These are phyloP conservation scores for Silene uniflora DNA, from an alignment of 148 eudicot species.

Conservation along the genomic window DNA sequence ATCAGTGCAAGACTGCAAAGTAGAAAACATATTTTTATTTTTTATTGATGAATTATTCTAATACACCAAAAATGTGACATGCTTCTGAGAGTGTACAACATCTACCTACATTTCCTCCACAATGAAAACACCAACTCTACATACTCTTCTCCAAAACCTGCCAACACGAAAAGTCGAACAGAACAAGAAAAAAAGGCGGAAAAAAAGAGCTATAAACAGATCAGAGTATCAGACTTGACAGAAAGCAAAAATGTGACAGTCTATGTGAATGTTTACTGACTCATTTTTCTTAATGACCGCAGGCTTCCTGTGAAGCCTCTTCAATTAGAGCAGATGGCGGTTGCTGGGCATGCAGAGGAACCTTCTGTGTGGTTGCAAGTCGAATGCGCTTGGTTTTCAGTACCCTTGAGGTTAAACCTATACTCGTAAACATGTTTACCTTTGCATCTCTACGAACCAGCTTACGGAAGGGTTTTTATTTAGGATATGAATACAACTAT, in stretches of 20 bases:
- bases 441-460: too few relatives aligned
- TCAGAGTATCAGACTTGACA: too few relatives aligned
- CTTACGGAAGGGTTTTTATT: too few relatives aligned
- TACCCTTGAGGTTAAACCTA: constrained; percentile 72
- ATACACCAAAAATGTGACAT: constrained; percentile 12
- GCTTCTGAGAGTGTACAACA: constrained; percentile 11
- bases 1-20: too few relatives aligned
- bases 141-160: constrained; percentile 7
- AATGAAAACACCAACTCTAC: neutral
- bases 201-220: too few relatives aligned
- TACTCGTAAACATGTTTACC: neutral
- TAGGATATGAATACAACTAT: too few relatives aligned
- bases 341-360: constrained; percentile 73
- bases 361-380: constrained; percentile 89
- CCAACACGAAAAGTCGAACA: neutral
- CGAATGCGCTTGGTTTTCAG: constrained; percentile 92
- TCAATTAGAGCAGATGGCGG: constrained; percentile 95
- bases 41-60: constrained; percentile 8
- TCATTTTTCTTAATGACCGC: constrained; percentile 3
- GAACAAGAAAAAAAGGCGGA: too few relatives aligned
- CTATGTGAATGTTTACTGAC: neutral
- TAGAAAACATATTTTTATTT: constrained; percentile 1
- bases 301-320: constrained; percentile 99
- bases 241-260: too few relatives aligned
- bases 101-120: too few relatives aligned